Evolutionary conservation across 2,329 filamentous ascomycete genomes (phyloP).

Genomic region (Orbilia blumenaviensis): DNA sequence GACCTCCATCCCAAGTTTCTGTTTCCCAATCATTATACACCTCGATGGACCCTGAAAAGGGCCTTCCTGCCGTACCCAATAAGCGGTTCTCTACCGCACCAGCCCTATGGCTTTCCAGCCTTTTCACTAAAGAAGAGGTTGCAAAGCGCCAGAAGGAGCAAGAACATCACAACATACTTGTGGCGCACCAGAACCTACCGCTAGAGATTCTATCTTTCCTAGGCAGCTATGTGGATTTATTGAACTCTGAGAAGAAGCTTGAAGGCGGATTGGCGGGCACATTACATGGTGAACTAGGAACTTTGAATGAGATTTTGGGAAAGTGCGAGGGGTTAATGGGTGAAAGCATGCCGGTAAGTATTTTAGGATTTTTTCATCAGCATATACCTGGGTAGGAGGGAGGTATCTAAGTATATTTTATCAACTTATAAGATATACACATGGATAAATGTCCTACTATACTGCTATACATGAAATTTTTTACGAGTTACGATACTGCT

Average conservation of each 20-base stretch:
- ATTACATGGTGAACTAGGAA: conserved; percentile 27
- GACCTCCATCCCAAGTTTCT: conserved; percentile 31
- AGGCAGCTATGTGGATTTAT: conserved; percentile 47
- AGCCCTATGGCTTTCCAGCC: conserved; percentile 6
- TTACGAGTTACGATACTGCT: too few relatives aligned
- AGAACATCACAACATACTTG: conserved; percentile 14
- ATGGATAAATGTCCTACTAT: too few relatives aligned
- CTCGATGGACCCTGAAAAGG: conserved; percentile 49
- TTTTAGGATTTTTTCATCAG: too few relatives aligned
- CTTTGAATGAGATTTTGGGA: conserved; percentile 47
- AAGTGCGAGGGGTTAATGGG: conserved; percentile 44
- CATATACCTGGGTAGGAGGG: too few relatives aligned
- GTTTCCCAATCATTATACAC: conserved; percentile 46
- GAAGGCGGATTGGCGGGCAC: conserved; percentile 19
- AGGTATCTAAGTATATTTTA: too few relatives aligned
- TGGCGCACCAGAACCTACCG: conserved; percentile 51
- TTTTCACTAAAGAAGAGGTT: conserved; percentile 18
- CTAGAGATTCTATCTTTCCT: conserved; percentile 51
- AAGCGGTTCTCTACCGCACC: conserved; percentile 16
- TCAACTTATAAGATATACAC: too few relatives aligned
- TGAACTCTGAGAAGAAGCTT: conserved; percentile 46
- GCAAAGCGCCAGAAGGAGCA: conserved; percentile 20
- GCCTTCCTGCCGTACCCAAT: conserved; percentile 39
- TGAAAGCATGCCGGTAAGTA: conserved; percentile 43
- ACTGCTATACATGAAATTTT: too few relatives aligned